These are phyloP conservation scores for Neurospora africana DNA, from an alignment of 495 filamentous ascomycete species.

Conservation along the genomic window DNA sequence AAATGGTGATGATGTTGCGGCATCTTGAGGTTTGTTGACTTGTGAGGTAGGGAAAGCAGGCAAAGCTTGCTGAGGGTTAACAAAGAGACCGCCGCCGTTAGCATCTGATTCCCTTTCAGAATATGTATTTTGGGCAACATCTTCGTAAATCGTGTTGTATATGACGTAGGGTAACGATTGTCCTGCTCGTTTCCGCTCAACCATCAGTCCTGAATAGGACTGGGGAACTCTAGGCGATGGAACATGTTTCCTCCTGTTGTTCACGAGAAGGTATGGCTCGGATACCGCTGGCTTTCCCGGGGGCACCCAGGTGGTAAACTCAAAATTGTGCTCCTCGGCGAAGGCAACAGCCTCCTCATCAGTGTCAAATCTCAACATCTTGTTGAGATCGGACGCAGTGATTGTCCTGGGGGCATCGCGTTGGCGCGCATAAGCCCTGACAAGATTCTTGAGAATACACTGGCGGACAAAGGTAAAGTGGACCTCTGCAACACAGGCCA, in stretches of 20 bases:
- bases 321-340: slow-evolving; percentile 56
- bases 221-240: slow-evolving; percentile 33
- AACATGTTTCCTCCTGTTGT: slow-evolving; percentile 18
- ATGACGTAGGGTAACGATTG: slow-evolving; percentile 33
- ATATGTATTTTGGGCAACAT: slow-evolving; percentile 1
- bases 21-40: neutral
- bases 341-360: slow-evolving; percentile 60
- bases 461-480: slow-evolving; percentile 77
- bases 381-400: slow-evolving; percentile 54
- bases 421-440: slow-evolving; percentile 47
- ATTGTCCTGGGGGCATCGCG: slow-evolving; percentile 64
- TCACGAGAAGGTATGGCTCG: slow-evolving; percentile 41
- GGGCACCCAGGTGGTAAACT: slow-evolving; percentile 34
- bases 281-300: slow-evolving; percentile 28
- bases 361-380: slow-evolving; percentile 62
- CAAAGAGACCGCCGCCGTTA: slow-evolving; percentile 22
- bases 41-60: neutral
- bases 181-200: slow-evolving; percentile 38
- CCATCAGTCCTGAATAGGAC: slow-evolving; percentile 30
- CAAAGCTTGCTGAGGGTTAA: slow-evolving; percentile 4
- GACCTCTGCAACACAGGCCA: slow-evolving; percentile 88
- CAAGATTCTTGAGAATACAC: slow-evolving; percentile 61
- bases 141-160: slow-evolving; percentile 34
- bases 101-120: neutral
- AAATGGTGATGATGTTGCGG: neutral